Percentiles rank a stretch among this genome's conserved stretches.
phyloP scores from a whole-genome alignment of 352 stramenopile species.

The Phytopythium boreale region DNA sequence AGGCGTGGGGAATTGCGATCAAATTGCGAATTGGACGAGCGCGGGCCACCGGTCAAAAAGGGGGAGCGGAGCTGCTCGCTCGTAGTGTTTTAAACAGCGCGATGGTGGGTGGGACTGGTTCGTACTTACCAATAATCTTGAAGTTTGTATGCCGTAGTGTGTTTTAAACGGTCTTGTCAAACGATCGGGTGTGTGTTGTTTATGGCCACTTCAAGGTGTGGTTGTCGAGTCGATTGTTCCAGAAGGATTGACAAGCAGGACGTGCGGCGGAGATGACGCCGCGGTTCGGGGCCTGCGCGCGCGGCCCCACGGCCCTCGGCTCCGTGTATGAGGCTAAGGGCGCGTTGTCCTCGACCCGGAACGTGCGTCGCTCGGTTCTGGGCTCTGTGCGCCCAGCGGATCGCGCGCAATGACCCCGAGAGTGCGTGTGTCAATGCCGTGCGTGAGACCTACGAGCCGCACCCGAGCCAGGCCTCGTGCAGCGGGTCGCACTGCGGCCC shows the following conservation, averaged over 20 bases:
- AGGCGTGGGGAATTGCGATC: conserved; percentile 12
- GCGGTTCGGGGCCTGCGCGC: background rate
- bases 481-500: conserved; percentile 14
- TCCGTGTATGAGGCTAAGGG: too few species aligned
- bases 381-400: background rate
- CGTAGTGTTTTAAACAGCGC: conserved; percentile 5
- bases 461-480: conserved; percentile 28
- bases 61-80: background rate
- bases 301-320: background rate
- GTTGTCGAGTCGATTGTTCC: conserved; percentile 28
- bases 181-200: background rate
- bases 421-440: background rate
- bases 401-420: background rate
- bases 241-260: conserved; percentile 11
- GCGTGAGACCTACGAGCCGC: background rate
- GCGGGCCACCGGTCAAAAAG: conserved; percentile 2
- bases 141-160: background rate
- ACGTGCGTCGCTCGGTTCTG: background rate
- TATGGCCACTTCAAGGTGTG: conserved; percentile 7
- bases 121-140: background rate
- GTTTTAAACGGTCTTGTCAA: background rate
- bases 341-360: background rate
- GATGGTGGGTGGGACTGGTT: background rate
- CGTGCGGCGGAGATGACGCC: background rate
- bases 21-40: conserved; percentile 24